phyloP scores from a whole-genome alignment of 2,329 filamentous ascomycete genomes.

The Aspergillus uvarum region DNA sequence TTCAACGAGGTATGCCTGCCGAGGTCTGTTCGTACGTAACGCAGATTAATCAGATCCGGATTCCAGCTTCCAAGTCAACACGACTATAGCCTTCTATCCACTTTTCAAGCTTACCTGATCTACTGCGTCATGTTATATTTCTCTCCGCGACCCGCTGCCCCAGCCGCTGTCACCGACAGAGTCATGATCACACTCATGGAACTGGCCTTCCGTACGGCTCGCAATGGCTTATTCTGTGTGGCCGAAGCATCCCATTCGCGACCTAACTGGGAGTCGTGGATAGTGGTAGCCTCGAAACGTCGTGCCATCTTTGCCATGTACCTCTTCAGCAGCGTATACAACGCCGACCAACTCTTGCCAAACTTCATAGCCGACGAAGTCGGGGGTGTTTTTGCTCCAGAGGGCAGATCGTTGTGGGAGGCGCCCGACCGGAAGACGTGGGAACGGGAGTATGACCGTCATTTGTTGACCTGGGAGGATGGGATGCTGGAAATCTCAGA shows the following conservation, averaged over 20 bases:
- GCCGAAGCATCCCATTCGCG: slow-evolving; percentile 42
- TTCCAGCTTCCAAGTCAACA: neutral
- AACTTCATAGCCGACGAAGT: slow-evolving; percentile 54
- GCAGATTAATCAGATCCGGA: neutral
- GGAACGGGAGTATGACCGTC: slow-evolving; percentile 45
- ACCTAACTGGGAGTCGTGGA: slow-evolving; percentile 56
- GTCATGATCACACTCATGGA: slow-evolving; percentile 54
- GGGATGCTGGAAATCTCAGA: slow-evolving; percentile 50
- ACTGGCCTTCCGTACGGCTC: slow-evolving; percentile 45
- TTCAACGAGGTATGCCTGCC: slow-evolving; percentile 14
- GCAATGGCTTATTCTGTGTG: slow-evolving; percentile 46
- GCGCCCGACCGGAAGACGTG: slow-evolving; percentile 40
- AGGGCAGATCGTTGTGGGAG: slow-evolving; percentile 47
- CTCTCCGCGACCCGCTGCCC: slow-evolving; percentile 23
- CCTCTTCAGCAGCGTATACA: slow-evolving; percentile 53
- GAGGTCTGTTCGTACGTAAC: neutral
- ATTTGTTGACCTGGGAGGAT: slow-evolving; percentile 47
- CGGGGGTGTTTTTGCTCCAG: slow-evolving; percentile 45
- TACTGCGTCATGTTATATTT: slow-evolving; percentile 54
- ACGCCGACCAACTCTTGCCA: slow-evolving; percentile 44
- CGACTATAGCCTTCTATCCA: slow-evolving; percentile 37
- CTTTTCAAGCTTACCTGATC: slow-evolving; percentile 57
- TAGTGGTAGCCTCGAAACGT: slow-evolving; percentile 54
- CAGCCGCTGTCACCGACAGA: slow-evolving; percentile 38
- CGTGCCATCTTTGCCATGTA: slow-evolving; percentile 55